A percentile compares a stretch with the other conserved stretches of the same genome.
Evolutionary conservation across 2,329 filamentous ascomycete genomes (phyloP).

Genomic region (Neophaeococcomyces mojaviensis): DNA sequence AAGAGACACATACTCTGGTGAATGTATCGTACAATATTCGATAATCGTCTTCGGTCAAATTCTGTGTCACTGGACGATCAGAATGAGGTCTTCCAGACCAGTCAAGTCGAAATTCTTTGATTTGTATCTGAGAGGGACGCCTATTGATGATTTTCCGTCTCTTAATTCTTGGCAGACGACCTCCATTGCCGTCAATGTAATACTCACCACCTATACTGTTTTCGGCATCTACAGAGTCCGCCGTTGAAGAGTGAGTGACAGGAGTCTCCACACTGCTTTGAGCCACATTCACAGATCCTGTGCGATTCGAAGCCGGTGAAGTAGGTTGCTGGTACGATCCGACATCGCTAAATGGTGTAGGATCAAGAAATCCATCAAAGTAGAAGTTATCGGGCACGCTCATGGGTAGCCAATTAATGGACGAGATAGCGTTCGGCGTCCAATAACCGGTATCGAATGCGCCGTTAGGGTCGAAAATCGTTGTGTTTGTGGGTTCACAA

Average conservation of each 20-base stretch:
- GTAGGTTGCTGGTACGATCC: slow-evolving; percentile 3
- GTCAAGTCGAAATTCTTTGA: background rate
- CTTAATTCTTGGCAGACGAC: slow-evolving; percentile 22
- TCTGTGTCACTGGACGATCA: background rate
- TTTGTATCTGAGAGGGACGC: background rate
- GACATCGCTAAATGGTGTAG: slow-evolving; percentile 1
- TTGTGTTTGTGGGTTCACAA: background rate
- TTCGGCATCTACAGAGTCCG: background rate
- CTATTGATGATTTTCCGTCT: slow-evolving; percentile 12
- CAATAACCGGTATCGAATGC: slow-evolving; percentile 4
- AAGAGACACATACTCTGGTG: background rate
- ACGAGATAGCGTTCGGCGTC: slow-evolving; percentile 21
- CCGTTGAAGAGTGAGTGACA: background rate
- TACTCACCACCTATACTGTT: slow-evolving; percentile 18
- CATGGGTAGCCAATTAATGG: slow-evolving; percentile 31
- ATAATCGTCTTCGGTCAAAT: background rate
- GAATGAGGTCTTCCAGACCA: background rate
- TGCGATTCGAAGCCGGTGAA: background rate
- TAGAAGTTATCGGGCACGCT: slow-evolving; percentile 20
- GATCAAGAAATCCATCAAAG: background rate
- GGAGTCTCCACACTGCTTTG: background rate
- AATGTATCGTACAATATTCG: background rate
- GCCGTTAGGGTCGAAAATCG: background rate
- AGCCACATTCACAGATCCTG: background rate
- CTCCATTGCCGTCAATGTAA: slow-evolving; percentile 25